Conservation (phyloP, 2,329 filamentous ascomycete species). For the Colletotrichum chlorophyti region DNA sequence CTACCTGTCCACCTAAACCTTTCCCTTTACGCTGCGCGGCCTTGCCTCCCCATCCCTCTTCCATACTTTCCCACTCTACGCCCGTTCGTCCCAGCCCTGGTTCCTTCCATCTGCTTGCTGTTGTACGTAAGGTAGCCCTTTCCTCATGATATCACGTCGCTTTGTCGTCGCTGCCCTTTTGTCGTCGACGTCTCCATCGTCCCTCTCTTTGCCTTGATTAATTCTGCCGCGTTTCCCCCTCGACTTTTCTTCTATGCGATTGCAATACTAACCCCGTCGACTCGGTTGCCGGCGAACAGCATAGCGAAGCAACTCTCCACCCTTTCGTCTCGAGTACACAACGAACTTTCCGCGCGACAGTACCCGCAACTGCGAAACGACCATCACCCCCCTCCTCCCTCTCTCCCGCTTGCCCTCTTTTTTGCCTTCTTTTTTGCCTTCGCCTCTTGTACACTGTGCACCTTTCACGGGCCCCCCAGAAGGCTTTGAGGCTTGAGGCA, state of each 20-base stretch:
- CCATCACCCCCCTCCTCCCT: slow-evolving; percentile 9
- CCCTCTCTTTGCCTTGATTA: background rate
- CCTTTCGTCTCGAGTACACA: slow-evolving; percentile 21
- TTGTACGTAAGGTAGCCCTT: slow-evolving; percentile 26
- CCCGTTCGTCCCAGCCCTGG: slow-evolving; percentile 28
- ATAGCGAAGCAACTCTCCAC: slow-evolving; percentile 27
- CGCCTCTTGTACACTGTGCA: too few species aligned
- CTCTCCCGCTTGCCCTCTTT: background rate
- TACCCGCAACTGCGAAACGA: slow-evolving; percentile 29
- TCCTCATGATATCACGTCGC: slow-evolving; percentile 26
- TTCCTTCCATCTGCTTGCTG: too few species aligned
- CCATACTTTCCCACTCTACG: slow-evolving; percentile 17
- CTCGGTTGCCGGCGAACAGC: slow-evolving; percentile 16
- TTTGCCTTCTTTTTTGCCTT: too few species aligned
- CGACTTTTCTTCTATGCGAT: background rate
- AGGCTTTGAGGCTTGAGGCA: too few species aligned
- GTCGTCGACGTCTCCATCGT: slow-evolving; percentile 14
- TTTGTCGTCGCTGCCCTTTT: slow-evolving; percentile 9
- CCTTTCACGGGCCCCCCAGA: too few species aligned
- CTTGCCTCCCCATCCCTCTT: slow-evolving; percentile 11
- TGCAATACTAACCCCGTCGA: slow-evolving; percentile 18
- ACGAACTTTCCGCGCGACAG: slow-evolving; percentile 26
- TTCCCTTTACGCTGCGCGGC: slow-evolving; percentile 9
- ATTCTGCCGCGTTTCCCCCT: background rate
- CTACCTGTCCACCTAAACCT: slow-evolving; percentile 10